Base-by-base conservation (phyloP, 192 early-diverging fungal species). In the Backusella australiensis region DNA sequence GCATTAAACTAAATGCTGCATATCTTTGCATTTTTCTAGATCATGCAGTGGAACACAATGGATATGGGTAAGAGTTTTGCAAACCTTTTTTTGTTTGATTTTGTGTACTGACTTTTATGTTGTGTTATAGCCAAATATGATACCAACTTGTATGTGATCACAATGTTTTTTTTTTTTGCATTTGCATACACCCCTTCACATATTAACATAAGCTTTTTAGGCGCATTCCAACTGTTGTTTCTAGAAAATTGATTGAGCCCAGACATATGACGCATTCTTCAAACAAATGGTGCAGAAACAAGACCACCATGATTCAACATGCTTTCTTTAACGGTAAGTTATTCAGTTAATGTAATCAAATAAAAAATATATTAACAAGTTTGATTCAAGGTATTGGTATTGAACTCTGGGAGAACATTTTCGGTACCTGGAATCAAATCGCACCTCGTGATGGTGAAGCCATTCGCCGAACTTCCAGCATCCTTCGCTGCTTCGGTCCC, bases 361-460 rank as follows among this genome's bases (percentile, higher is more conserved):
- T n/a, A 68, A 1, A 56, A 56, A 21, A 23, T 68, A n/a, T n/a
- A 9, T n/a, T 26, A 32, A 46, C 15, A 71, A 29, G 34, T 32
- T 32, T 32, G 32, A 44, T 70, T 8, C 9, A 53, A 76, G 75
- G 75, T 38, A 52, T 76, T 49, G 75, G 75, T 70, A 34, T 76
- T 38, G 75, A 76, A 56, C 56, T 66, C 8, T 70, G 67, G 75
- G 75, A 76, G 26, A 76, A 76, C 35, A 59, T 76, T 36, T 76
- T 76, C 69, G 75, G 75, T 70, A 70, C 68, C 6, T 76, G 75
- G 75, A 76, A 76, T 19, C 75, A 76, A 56, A 41, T 76, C 1
- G 65, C 44, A 12, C 75, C 75, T 36, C 67, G 75, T 59, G 75
- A 76, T 69, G 75, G 63, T 4, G 75, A 76, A 67, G 75, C 75